Evolutionary conservation across 768 basidiomycete genomes (phyloP), one percentile per base, ranked within the genome.

Genomic region (Sutorius australiensis): DNA sequence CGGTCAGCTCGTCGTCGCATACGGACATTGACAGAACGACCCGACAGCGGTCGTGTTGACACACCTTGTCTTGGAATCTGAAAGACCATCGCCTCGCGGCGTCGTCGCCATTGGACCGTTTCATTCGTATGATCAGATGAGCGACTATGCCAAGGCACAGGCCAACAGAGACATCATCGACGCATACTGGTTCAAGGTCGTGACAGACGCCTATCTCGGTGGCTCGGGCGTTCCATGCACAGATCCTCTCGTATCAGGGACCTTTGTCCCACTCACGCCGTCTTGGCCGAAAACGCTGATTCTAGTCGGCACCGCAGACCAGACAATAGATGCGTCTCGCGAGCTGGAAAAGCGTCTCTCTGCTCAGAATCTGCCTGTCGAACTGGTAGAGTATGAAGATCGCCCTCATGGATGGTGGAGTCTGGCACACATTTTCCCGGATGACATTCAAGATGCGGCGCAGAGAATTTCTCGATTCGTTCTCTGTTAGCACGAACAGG

Each of bases 71-170:
- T 71, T 75, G 53, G 84, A 87, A 69, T 82, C 82, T 21, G 80
- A 16, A 63, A 40, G 70, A 41, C 70, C 72, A 3, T 71, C 85
- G 33, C 80, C 81, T 38, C 64, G 69, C 0, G 81, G 86, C 54
- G 68, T 89, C 56, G 69, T 81, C 24, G 69, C 85, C 19, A 73
- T 88, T 28, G 72, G 83, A 0, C 87, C 87, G 0, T 8, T 48
- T 7, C 53, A 21, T 6, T 65, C 61, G 3, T 14, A 3, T 1
- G 49, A 57, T 11, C 1, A 0, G n/a, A 1, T 30, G 13, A 50
- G 48, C 39, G 55, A 55, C 6, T 16, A 49, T 2, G 46, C 50
- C 45, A 46, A 46, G 51, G 33, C 47, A 14, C 40, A 38, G 3
- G 30, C 5, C 3, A 41, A 1, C 13, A 30, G 24, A 1, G 60